Evolutionary conservation across 2,329 filamentous ascomycete species (phyloP).

Genomic region (Alternaria viburni): DNA sequence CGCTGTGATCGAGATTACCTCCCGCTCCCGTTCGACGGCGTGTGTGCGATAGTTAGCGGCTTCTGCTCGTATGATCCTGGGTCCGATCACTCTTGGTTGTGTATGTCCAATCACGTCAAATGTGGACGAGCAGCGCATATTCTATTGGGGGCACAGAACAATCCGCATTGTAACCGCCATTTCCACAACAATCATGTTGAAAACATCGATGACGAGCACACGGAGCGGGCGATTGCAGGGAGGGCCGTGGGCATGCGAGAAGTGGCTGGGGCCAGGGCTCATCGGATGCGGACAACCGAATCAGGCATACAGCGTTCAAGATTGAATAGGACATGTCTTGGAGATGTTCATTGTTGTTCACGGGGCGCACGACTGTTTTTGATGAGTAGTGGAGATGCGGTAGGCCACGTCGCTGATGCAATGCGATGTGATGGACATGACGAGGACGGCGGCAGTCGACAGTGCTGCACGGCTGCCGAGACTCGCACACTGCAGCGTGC

Average conservation of each 20-base stretch:
- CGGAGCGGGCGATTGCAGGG: constrained; percentile 2
- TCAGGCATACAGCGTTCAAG: not conserved
- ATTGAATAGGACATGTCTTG: not conserved
- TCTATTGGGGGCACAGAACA: not conserved
- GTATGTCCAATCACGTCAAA: constrained; percentile 4
- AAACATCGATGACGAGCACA: constrained; percentile 15
- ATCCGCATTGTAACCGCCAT: not conserved
- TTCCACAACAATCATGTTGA: not conserved
- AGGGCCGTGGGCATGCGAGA: constrained; percentile 1
- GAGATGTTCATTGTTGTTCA: not conserved
- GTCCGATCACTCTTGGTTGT: constrained; percentile 33
- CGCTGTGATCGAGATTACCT: constrained; percentile 31
- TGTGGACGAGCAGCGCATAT: not conserved
- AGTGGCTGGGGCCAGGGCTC: constrained; percentile 13
- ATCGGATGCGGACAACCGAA: constrained; percentile 20
- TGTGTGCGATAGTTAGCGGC: constrained; percentile 32
- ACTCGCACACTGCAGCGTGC: constrained; percentile 16
- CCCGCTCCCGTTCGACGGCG: constrained; percentile 43
- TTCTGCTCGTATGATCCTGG: constrained; percentile 34
- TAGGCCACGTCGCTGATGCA: constrained; percentile 8
- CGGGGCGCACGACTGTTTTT: not conserved
- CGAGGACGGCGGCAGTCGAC: constrained; percentile 10
- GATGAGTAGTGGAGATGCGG: not conserved
- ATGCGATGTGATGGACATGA: constrained; percentile 7
- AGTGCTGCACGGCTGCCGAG: constrained; percentile 5